Percentiles rank a stretch among this genome's conserved stretches.
Evolutionary conservation across 2,329 filamentous ascomycete species (phyloP).

Genomic region (Sporothrix pseudoabietina): DNA sequence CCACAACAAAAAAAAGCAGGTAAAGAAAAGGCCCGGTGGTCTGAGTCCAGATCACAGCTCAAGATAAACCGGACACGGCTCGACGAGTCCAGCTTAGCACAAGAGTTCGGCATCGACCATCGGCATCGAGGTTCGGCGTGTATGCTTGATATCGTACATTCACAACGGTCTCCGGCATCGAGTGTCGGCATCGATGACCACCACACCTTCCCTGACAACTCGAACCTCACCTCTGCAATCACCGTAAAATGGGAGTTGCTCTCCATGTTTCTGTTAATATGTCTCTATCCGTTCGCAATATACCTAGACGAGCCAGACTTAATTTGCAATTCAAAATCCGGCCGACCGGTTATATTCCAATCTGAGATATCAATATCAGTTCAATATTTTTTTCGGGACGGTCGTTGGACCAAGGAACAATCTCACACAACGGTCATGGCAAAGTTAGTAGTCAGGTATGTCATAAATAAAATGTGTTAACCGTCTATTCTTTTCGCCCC

Average conservation of each 20-base stretch:
- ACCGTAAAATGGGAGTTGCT: neutral
- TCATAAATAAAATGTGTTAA: neutral
- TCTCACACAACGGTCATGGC: neutral
- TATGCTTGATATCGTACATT: neutral
- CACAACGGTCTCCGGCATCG: conserved; percentile 1
- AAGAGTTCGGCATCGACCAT: neutral
- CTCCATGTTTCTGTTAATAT: neutral
- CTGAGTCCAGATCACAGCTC: neutral
- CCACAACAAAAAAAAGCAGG: no score
- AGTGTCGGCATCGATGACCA: neutral
- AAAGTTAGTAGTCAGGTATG: no score
- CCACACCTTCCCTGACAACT: neutral
- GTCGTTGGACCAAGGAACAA: neutral
- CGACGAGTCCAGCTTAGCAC: neutral
- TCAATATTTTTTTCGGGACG: neutral
- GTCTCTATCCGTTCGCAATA: neutral
- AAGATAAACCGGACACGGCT: neutral
- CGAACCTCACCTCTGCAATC: neutral
- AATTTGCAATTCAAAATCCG: neutral
- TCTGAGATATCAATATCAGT: neutral
- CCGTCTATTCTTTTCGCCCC: neutral
- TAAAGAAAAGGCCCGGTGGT: neutral
- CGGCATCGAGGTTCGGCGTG: neutral
- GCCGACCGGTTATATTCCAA: neutral
- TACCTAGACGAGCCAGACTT: neutral